Evolutionary conservation across 257 asterid genomes (phyloP).

Genomic region (Pogostemon cablin): DNA sequence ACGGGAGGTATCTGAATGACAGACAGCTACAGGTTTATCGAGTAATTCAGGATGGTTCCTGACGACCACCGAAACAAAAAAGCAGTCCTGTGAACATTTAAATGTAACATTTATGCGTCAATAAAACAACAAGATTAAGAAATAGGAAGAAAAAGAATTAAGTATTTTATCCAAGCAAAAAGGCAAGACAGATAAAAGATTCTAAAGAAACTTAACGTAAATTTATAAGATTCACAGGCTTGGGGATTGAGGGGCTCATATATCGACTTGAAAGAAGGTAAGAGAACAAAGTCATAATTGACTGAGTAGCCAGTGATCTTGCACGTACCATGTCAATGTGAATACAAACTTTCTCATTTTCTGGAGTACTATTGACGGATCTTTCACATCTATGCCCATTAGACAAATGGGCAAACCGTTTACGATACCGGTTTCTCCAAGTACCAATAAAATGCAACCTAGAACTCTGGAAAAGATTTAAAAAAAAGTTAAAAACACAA

Average conservation of each 20-base stretch:
- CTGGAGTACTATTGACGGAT: conserved; percentile 40
- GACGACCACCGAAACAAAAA: conserved; percentile 89
- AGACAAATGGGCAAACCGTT: conserved; percentile 60
- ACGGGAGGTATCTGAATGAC: conserved; percentile 90
- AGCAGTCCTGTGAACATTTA: conserved; percentile 73
- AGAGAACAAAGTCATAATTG: conserved; percentile 2
- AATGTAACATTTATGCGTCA: conserved; percentile 14
- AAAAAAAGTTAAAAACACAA: conserved; percentile 26
- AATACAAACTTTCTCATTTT: conserved; percentile 53
- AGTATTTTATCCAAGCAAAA: conserved; percentile 5
- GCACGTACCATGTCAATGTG: conserved; percentile 85
- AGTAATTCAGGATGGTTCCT: conserved; percentile 69
- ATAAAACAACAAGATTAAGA: neutral
- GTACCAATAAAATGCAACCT: conserved; percentile 98
- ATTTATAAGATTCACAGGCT: conserved; percentile 18
- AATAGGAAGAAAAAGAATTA: neutral
- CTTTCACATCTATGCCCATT: conserved; percentile 43
- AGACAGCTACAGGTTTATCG: conserved; percentile 88
- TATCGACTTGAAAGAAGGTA: conserved; percentile 20
- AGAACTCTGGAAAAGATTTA: conserved; percentile 62
- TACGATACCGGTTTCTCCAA: conserved; percentile 94
- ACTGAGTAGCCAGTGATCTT: conserved; percentile 17
- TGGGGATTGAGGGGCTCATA: neutral
- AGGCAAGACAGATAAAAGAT: conserved; percentile 2
- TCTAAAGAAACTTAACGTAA: neutral